A percentile compares a stretch with the other conserved stretches of the same genome.
Evolutionary conservation across 345 rosid species (phyloP).

Genomic region (Microcos paniculata): DNA sequence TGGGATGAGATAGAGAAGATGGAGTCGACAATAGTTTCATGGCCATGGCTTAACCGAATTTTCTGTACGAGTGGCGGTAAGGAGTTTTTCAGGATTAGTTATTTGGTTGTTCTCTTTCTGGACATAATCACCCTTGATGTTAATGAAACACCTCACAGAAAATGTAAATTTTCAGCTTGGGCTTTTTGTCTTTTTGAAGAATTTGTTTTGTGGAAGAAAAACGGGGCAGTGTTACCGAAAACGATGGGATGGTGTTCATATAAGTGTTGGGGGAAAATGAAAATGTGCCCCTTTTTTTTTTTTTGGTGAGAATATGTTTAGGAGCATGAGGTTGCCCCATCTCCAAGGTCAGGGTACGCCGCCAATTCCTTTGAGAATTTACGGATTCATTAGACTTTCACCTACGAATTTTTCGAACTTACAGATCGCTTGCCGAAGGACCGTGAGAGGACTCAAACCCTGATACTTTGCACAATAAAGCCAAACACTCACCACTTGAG

Average conservation of each 20-base stretch:
- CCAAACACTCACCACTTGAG: no score
- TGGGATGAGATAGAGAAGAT: conserved; percentile 31
- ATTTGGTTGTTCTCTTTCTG: neutral
- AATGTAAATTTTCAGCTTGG: neutral
- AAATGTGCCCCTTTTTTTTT: neutral
- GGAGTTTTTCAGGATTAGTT: neutral
- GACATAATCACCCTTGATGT: conserved; percentile 20
- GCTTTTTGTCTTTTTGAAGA: neutral
- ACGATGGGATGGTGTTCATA: neutral
- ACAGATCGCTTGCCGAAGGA: no score
- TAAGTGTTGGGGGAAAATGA: conserved; percentile 13
- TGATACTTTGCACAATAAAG: no score
- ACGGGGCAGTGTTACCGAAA: neutral
- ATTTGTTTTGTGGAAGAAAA: neutral
- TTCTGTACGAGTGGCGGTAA: conserved; percentile 30
- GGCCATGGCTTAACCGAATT: conserved; percentile 24
- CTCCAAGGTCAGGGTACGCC: no score
- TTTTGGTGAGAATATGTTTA: no score
- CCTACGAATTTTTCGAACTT: no score
- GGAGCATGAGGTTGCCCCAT: no score
- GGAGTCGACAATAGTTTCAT: conserved; percentile 48
- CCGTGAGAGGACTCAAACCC: no score
- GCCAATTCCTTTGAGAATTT: no score
- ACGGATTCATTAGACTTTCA: no score
- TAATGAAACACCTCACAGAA: no score